Base-by-base conservation (phyloP, 208 protist species). In the Crithidia mellificae region DNA sequence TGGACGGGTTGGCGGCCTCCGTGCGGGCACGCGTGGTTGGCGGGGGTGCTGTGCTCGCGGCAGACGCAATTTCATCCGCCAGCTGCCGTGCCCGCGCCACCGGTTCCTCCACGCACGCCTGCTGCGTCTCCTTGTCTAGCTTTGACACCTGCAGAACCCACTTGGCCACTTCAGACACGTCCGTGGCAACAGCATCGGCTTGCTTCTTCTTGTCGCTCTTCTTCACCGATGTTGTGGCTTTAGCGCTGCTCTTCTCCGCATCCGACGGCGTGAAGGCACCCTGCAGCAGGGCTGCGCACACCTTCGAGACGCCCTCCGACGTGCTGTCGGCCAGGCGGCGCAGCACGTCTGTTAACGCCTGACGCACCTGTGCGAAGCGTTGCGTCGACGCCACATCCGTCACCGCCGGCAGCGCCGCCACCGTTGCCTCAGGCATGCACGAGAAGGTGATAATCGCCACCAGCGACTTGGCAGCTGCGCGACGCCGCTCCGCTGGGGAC, bases 361-460 rank as follows among this genome's bases (percentile, higher is more conserved):
- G 54, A 15, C 58, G 64, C 29, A 72, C 73, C 12, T 15, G 30
- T 6, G 47, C 53, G n/a, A 78, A 57, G 51, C 66, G 66, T 30
- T 51, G 56, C 38, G 38, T 53, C 22, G 67, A 56, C 39, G 65
- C 63, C 29, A 30, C 19, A 6, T 22, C 49, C 34, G 53, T 25
- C 11, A 53, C 39, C 8, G 27, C 51, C 2, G 46, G 43, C 55
- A 65, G 32, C 12, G 52, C 22, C 8, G 49, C 56, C 52, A 69
- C 52, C 36, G 39, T 41, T 19, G 62, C 27, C 14, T 36, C 15
- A 6, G 70, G 54, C 27, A 66, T 19, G 9, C 30, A 36, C 2
- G 70, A 62, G 32, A 87, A 64, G 25, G 66, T 57, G 43, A 85
- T 39, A 8, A 84, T 54, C 1, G 77, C 38, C 19, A 71, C 62